Conservation (phyloP, 768 basidiomycete species). For the Epithele typhae region DNA sequence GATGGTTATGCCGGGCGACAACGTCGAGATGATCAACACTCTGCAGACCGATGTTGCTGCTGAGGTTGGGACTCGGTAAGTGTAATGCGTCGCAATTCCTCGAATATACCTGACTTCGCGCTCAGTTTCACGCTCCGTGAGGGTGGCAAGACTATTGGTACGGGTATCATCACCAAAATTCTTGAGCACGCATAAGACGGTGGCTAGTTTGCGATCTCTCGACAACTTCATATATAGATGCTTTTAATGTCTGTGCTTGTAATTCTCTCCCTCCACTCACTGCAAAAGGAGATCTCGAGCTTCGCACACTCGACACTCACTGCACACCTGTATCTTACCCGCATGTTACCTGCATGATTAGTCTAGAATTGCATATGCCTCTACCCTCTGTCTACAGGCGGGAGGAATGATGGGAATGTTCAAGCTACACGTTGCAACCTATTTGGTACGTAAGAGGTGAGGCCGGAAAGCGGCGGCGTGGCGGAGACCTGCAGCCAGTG, state of each 20-base stretch:
- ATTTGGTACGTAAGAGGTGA: too few species aligned
- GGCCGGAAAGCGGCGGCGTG: conserved; percentile 12
- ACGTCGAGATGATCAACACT: conserved; percentile 86
- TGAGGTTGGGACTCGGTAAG: conserved; percentile 77
- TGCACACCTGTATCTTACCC: conserved; percentile 8
- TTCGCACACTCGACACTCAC: conserved; percentile 16
- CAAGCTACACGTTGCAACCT: too few species aligned
- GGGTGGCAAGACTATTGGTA: conserved; percentile 93
- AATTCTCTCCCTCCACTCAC: conserved; percentile 16
- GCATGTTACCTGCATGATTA: conserved; percentile 12
- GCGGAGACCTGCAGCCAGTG: conserved; percentile 6
- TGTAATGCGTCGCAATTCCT: conserved; percentile 1
- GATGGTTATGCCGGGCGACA: conserved; percentile 99
- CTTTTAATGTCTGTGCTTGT: conserved; percentile 17
- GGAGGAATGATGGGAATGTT: too few species aligned
- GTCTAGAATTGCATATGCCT: conserved; percentile 9
- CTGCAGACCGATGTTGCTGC: conserved; percentile 84
- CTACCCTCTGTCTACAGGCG: too few species aligned
- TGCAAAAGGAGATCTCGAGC: conserved; percentile 19
- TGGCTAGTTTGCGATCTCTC: conserved; percentile 3
- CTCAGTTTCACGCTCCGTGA: conserved; percentile 84
- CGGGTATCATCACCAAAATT: conserved; percentile 90
- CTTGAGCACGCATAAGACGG: conserved; percentile 38
- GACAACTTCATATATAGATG: conserved; percentile 9
- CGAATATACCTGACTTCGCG: background rate